phyloP scores from a whole-genome alignment of 2,329 filamentous ascomycete genomes.

The Oidium heveae region DNA sequence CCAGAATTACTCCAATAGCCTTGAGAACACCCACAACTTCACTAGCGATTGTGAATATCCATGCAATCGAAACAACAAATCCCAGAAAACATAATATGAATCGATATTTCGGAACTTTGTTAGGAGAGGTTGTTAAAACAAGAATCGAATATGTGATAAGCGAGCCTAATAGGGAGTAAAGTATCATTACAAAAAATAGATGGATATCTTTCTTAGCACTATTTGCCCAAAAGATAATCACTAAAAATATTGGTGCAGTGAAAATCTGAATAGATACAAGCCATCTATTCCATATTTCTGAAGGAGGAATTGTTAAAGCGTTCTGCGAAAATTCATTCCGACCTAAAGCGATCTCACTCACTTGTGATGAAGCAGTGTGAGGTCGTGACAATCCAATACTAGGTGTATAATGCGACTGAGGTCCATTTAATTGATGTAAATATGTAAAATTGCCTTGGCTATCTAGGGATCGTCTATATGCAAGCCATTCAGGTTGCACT shows the following conservation, averaged over 20 bases:
- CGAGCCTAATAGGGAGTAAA: conserved; percentile 44
- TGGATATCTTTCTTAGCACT: conserved; percentile 27
- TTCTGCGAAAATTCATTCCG: not conserved
- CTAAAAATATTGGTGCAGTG: conserved; percentile 62
- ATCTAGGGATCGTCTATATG: conserved; percentile 25
- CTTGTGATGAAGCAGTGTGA: conserved; percentile 5
- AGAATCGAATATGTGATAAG: conserved; percentile 39
- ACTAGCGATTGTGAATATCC: conserved; percentile 88
- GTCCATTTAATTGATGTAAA: conserved; percentile 1
- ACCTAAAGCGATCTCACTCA: not conserved
- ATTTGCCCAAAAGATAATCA: conserved; percentile 51
- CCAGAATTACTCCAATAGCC: conserved; percentile 69
- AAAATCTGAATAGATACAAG: conserved; percentile 66
- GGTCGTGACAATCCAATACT: conserved; percentile 12
- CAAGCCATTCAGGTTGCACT: conserved; percentile 30
- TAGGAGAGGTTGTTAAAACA: conserved; percentile 40
- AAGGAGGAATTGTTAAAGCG: not conserved
- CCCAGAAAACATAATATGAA: conserved; percentile 67
- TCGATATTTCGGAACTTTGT: conserved; percentile 45
- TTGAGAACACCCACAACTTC: conserved; percentile 93
- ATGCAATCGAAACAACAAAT: conserved; percentile 75
- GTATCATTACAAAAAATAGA: conserved; percentile 28
- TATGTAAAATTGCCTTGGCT: conserved; percentile 1
- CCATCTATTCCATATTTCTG: conserved; percentile 62
- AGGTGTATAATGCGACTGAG: conserved; percentile 11